Evolutionary conservation across 2,329 filamentous ascomycete genomes (phyloP).

Genomic region (Phaeosphaeria sp.): DNA sequence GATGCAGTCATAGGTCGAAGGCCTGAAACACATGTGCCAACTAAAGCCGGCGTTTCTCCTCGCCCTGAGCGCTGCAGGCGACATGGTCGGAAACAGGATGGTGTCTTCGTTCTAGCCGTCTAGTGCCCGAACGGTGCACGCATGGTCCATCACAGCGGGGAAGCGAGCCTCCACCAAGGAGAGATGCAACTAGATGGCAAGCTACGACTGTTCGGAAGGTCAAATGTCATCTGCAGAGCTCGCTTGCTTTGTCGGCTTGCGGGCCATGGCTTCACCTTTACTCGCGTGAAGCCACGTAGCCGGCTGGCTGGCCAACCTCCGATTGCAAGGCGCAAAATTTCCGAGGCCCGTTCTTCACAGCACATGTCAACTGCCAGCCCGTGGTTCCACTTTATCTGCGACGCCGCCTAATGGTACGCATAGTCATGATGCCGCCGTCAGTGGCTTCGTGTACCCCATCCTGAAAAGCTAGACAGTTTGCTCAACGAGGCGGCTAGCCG

Average conservation of each 20-base stretch:
- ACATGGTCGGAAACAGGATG: constrained; percentile 13
- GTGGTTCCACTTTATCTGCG: background rate
- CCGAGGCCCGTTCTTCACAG: background rate
- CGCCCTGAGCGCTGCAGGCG: constrained; percentile 29
- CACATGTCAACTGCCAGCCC: background rate
- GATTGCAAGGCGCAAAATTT: constrained; percentile 1
- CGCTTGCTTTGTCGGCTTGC: background rate
- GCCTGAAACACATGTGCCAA: constrained; percentile 21
- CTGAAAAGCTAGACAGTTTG: constrained; percentile 21
- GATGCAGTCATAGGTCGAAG: constrained; percentile 27
- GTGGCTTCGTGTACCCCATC: background rate
- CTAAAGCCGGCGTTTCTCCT: constrained; percentile 24
- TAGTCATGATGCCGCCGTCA: background rate
- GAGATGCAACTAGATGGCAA: constrained; percentile 10
- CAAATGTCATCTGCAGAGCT: background rate
- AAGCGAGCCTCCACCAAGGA: constrained; percentile 20
- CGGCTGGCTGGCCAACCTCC: background rate
- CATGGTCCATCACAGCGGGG: constrained; percentile 22
- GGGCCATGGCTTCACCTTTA: background rate
- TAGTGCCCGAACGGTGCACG: constrained; percentile 30
- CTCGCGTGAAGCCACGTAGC: constrained; percentile 1
- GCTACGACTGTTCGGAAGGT: constrained; percentile 1
- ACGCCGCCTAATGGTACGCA: background rate
- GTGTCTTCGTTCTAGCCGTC: constrained; percentile 6
- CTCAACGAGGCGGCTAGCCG: constrained; percentile 23